Base-by-base conservation (phyloP, 345 rosid genomes). In the Eucalyptus microcorys region DNA sequence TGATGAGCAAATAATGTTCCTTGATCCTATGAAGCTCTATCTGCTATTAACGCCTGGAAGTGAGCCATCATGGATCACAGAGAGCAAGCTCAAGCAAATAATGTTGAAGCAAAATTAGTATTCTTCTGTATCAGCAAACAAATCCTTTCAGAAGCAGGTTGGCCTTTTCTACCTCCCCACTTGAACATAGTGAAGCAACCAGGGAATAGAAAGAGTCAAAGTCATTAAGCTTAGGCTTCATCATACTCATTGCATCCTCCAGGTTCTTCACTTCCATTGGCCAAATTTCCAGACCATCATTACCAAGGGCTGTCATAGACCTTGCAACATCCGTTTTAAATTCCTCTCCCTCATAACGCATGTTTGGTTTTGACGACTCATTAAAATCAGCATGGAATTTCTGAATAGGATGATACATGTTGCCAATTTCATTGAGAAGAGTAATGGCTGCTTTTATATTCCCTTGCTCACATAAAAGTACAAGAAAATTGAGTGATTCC, bases 391-490 rank as follows among this genome's bases (percentile, higher is more conserved):
- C 86, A 87, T 59, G 90, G 90, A 89, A 88, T 91, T 92, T 93
- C 87, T 86, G 89, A 88, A 89, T 87, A 89, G 98, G 99, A 86
- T 92, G 93, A 88, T 92, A 49, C 89, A 93, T 88, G 53, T 92
- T 89, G 59, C 92, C 93, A 91, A 95, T 92, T 90, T 95, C 98
- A 89, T 94, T 90, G 49, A 96, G 94, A 89, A 96, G 90, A 16
- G 89, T 88, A 50, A 94, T 87, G 86, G 98, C 97, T 91, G 93
- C 96, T 87, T 87, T 89, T 84, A 97, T 89, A 40, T 95, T 95
- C 89, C 97, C 99, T 87, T 93, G 96, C 87, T 96, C 98, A 88
- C 95, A 96, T 89, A 97, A 90, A 89, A 79, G 87, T 32, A 61
- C 86, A 49, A 96, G 95, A 91, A 96, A 91, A 90, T 88, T 90